Conservation (phyloP, 2,329 filamentous ascomycete species). For the Sclerotinia spermophila region DNA sequence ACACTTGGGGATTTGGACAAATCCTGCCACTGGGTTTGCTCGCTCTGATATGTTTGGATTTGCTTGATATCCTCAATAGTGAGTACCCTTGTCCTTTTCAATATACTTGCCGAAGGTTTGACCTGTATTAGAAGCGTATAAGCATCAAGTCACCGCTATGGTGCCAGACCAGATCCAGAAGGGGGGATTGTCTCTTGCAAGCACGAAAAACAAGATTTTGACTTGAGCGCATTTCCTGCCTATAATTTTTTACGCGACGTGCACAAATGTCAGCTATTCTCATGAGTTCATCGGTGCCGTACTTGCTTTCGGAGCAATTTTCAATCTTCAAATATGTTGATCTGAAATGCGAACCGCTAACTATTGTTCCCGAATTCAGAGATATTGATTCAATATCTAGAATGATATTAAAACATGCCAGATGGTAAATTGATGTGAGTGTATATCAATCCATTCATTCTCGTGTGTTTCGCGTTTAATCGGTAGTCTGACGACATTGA, state of each 20-base stretch:
- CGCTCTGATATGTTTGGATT: slow-evolving; percentile 18
- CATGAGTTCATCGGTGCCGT: background rate
- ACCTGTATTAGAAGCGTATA: slow-evolving; percentile 11
- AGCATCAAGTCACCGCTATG: background rate
- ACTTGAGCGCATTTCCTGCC: background rate
- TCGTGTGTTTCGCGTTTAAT: background rate
- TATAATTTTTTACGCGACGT: background rate
- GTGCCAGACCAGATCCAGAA: background rate
- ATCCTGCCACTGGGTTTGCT: slow-evolving; percentile 21
- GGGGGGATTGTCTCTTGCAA: background rate
- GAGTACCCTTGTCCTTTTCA: background rate
- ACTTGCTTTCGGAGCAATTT: background rate
- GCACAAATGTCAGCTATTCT: no score
- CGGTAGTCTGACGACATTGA: background rate
- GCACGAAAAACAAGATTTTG: background rate
- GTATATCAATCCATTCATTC: background rate
- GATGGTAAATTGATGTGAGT: background rate
- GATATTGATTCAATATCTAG: background rate
- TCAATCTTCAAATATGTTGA: background rate
- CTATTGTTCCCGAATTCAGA: background rate
- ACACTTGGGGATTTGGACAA: slow-evolving; percentile 23
- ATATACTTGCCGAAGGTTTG: background rate
- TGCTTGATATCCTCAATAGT: slow-evolving; percentile 22
- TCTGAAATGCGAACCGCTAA: no score
- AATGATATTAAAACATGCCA: background rate